These are phyloP conservation scores for Penicillium corylophilum DNA, from an alignment of 2,329 filamentous ascomycete genomes.

Conservation along the genomic window DNA sequence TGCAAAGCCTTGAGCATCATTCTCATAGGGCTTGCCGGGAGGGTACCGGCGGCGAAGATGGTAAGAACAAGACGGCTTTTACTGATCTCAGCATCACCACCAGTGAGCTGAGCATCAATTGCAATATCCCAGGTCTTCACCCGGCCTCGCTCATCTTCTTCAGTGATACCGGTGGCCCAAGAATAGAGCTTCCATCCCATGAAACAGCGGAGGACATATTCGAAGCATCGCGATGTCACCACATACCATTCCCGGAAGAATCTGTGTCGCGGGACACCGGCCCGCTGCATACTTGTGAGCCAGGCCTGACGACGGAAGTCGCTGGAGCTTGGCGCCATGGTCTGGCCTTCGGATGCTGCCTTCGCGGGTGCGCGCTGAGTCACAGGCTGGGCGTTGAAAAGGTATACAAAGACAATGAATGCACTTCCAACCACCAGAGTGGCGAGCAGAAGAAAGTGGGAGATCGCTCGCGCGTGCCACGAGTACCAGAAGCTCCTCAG, in stretches of 20 bases:
- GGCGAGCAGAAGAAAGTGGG: constrained; percentile 51
- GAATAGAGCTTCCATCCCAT: constrained; percentile 77
- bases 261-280: constrained; percentile 85
- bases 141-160: constrained; percentile 80
- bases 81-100: constrained; percentile 85
- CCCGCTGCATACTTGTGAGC: constrained; percentile 88
- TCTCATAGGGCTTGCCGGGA: constrained; percentile 77
- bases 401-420: constrained; percentile 57
- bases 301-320: constrained; percentile 84
- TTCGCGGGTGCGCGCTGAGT: constrained; percentile 49
- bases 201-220: constrained; percentile 74
- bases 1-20: constrained; percentile 92
- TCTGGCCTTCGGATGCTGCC: constrained; percentile 21
- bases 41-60: constrained; percentile 80
- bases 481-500: constrained; percentile 33
- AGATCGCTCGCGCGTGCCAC: constrained; percentile 39
- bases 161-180: constrained; percentile 72
- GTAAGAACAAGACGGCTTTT: constrained; percentile 83
- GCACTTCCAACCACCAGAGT: constrained; percentile 54
- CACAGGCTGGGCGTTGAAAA: constrained; percentile 59
- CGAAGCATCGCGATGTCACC: constrained; percentile 74
- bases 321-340: constrained; percentile 68
- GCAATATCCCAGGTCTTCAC: constrained; percentile 93
- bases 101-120: constrained; percentile 86
- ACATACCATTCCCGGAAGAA: constrained; percentile 84